Base-by-base conservation (phyloP, 2,329 filamentous ascomycete genomes). In the Colletotrichum orbiculare region DNA sequence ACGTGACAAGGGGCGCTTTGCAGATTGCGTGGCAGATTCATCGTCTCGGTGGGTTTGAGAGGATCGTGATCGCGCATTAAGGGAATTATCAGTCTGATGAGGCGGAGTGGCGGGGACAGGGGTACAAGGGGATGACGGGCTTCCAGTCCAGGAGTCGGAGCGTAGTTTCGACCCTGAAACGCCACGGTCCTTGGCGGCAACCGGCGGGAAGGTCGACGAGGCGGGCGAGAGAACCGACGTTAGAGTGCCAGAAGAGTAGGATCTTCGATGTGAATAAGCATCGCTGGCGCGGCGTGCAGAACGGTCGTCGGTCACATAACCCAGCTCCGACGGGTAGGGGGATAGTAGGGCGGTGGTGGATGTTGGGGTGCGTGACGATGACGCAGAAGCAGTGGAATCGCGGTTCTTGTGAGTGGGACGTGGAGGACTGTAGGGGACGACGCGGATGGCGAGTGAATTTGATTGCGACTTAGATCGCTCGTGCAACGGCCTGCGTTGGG, bases 361-460 rank as follows among this genome's bases (percentile, higher is more conserved):
- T 15, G 62, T 66, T 35, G 56, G 56, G 15, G 57, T 62, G 34
- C 57, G 66, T 54, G 62, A 54, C 8, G 63, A 38, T 65, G 53
- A 76, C 13, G 47, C 58, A 4, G 63, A 66, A n/a, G 59, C 63
- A 33, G 63, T 63, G 4, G 63, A 66, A 12, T 66, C 63, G 34
- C 63, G 63, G 41, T 48, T 63, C 13, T 66, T 66, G 52, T 57
- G 46, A 41, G 46, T 75, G 49, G 75, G 73, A 53, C 78, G 77
- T 8, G 81, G 80, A 48, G 82, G 82, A 25, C 81, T 80, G 68
- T 84, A 83, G 17, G 82, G 81, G 54, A 85, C 82, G 60, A 84
- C 69, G 54, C 82, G 81, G 69, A 85, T 84, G 64, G 77, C 76
- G 46, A 77, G 73, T 45, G 72, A 73, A 69, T 78, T 82, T 70